Evolutionary conservation across 2,329 filamentous ascomycete genomes (phyloP), one percentile per base, ranked within the genome.

Genomic region (Nemania abortiva): DNA sequence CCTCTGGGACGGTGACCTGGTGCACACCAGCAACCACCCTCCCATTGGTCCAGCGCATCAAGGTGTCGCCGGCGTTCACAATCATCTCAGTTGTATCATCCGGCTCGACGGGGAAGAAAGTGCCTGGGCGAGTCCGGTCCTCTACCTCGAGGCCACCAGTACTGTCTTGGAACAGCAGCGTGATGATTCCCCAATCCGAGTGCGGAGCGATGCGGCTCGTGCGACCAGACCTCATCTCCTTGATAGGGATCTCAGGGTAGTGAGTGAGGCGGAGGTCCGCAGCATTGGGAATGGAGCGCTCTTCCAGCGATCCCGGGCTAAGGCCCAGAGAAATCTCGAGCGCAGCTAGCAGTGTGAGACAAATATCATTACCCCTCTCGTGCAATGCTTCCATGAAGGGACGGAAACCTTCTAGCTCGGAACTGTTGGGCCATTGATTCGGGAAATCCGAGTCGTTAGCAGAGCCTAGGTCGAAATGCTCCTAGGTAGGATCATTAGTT

Each of bases 141-240:
- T 80, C 74, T 6, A 80, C 73, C 70, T 83, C 80, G 1, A 83
- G 76, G 1, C 81, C 81, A 11, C 79, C 78, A 6, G 76, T 73
- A 6, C 63, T 70, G 62, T 81, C 80, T 63, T 81, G 81, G 60
- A 82, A 80, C 0, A 83, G 71, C 6, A 81, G 71, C 0, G 80
- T 81, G 47, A 82, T 76, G 3, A 80, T 70, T 4, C 72, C 72
- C 55, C 71, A 66, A 50, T 73, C 72, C 10, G 70, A 68, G 53
- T 73, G 70, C 15, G 72, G 72, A 29, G 60, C 61, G 31, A 69
- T 71, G 22, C 70, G 72, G 24, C 65, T 65, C 7, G 66, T 68
- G 24, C 27, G 47, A 7, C 67, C 67, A 1, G 58, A 20, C 29
- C 55, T 58, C 52, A 70, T 58, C 0, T 61, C 57, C 9, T 57